Evolutionary conservation across 163 green algal species (phyloP).

Genomic region (Chlorella variabilis): DNA sequence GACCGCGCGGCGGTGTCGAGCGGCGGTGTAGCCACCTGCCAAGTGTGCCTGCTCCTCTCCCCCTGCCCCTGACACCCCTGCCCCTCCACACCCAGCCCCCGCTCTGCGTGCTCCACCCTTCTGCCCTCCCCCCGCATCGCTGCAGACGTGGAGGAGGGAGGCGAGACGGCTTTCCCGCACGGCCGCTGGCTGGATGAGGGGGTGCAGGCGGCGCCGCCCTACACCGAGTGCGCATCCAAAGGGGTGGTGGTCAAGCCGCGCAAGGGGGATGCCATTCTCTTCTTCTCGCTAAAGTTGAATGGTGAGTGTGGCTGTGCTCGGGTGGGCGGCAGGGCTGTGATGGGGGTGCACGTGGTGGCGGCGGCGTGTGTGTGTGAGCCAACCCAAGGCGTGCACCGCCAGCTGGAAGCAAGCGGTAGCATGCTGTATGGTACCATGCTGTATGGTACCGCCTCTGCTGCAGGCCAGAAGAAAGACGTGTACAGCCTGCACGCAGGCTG

Average conservation of each 20-base stretch:
- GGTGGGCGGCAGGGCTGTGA: too few species aligned
- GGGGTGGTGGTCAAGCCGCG: conserved; percentile 57
- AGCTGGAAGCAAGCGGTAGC: too few species aligned
- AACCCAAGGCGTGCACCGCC: too few species aligned
- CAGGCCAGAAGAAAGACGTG: conserved; percentile 53
- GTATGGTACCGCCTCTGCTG: neutral
- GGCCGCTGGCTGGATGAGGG: conserved; percentile 54
- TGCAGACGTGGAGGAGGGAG: conserved; percentile 67
- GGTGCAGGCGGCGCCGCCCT: conserved; percentile 42
- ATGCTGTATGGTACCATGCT: too few species aligned
- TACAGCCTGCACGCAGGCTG: conserved; percentile 62
- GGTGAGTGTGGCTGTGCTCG: neutral
- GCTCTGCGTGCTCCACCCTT: neutral
- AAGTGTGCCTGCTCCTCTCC: neutral
- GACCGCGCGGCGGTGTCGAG: neutral
- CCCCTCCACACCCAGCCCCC: too few species aligned
- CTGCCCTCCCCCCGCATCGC: neutral
- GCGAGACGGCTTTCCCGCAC: conserved; percentile 72
- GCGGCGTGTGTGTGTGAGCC: too few species aligned
- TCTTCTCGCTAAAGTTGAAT: conserved; percentile 14
- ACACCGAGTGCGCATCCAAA: conserved; percentile 54
- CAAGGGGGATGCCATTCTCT: conserved; percentile 51
- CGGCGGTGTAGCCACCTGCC: neutral
- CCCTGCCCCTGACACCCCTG: neutral
- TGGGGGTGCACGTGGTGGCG: too few species aligned